Base-by-base conservation (phyloP, 495 filamentous ascomycete genomes). In the Aspergillus avenaceus region DNA sequence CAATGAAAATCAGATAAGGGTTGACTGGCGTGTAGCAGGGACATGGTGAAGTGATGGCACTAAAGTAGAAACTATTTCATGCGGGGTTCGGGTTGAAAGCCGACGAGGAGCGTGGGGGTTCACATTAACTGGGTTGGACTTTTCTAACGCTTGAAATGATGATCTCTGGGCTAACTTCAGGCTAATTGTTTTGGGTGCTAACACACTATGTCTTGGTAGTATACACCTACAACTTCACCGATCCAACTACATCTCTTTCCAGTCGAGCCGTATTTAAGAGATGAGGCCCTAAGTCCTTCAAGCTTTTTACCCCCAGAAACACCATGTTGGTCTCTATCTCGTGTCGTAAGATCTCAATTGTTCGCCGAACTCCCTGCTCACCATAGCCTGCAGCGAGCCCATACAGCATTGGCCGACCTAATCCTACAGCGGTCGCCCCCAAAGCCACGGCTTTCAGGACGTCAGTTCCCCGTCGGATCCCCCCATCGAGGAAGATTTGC, bases 371-470 rank as follows among this genome's bases (percentile, higher is more conserved):
- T 0, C 71, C 71, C 3, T 58, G 48, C 32, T 66, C 65, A 0
- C 71, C 71, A 28, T 73, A 74, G 21, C 73, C 74, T 3, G 86
- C 77, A 25, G 78, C 82, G 84, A 96, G 86, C 49, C 88, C 87
- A 62, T 85, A 95, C 49, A 96, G 61, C 69, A 92, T 91, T 4
- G 90, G 90, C 11, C 91, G 73, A 5, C 91, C 90, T 50, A 95
- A 85, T 8, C 90, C 89, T 3, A 95, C 90, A 11, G 87, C 91
- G 53, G 77, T 88, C 0, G 91, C 90, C 5, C 90, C 90, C 7
- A 96, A 71, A 47, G 88, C 91, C 26, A 95, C 69, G 21, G 90
- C 90, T 68, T 95, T 96, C 65, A 95, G 76, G 47, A 96, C 88
- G 63, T 96, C 90, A 2, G 88, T 91, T 5, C 84, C 91, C 28